Evolutionary conservation across 805 yeast species (phyloP).

Genomic region (Cyberlindnera misumaiensis): DNA sequence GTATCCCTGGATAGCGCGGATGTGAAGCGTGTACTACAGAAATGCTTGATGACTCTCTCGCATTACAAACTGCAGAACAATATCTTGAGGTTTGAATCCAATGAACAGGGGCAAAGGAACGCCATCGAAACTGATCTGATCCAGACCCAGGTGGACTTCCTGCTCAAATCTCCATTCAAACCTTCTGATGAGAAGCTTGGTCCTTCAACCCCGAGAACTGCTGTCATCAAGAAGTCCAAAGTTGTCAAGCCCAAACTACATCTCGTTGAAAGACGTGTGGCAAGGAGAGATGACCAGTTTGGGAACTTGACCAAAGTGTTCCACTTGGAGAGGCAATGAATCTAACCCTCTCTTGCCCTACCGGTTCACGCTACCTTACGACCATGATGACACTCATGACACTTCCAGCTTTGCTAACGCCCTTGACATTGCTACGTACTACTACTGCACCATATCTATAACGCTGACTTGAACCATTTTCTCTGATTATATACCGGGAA

Average conservation of each 20-base stretch:
- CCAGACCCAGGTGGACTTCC: constrained; percentile 17
- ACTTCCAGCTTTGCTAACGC: too few relatives aligned
- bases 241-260: constrained; percentile 3
- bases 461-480: too few relatives aligned
- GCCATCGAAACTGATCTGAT: constrained; percentile 20
- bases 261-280: constrained; percentile 11
- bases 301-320: constrained; percentile 14
- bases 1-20: background rate
- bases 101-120: constrained; percentile 14
- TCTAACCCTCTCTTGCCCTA: too few relatives aligned
- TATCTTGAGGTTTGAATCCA: constrained; percentile 15
- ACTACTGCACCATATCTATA: too few relatives aligned
- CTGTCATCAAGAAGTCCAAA: background rate
- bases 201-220: background rate
- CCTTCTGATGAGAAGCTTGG: constrained; percentile 1
- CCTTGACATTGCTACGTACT: too few relatives aligned
- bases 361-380: too few relatives aligned
- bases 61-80: constrained; percentile 19
- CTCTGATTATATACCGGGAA: too few relatives aligned
- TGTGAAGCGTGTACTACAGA: constrained; percentile 1
- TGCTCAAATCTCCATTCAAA: constrained; percentile 17
- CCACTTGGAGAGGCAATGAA: constrained; percentile 11
- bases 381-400: too few relatives aligned
- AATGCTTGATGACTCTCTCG: constrained; percentile 12
- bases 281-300: constrained; percentile 6